phyloP scores from a whole-genome alignment of 371 early-diverging fungal genomes.

The Polyrhizophydium stewartii region DNA sequence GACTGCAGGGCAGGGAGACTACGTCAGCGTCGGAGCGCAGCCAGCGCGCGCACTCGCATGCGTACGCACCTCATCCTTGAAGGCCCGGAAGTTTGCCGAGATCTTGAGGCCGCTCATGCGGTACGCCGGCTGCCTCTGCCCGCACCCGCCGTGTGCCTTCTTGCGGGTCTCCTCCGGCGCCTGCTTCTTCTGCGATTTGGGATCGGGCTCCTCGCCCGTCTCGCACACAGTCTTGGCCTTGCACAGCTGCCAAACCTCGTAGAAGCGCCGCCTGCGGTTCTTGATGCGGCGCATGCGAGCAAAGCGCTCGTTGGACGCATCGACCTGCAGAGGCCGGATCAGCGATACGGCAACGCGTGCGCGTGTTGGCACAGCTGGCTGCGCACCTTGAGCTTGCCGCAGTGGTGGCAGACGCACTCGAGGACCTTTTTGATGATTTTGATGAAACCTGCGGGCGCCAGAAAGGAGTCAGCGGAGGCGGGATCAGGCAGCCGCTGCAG shows the following conservation, averaged over 20 bases:
- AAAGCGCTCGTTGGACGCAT: conserved; percentile 61
- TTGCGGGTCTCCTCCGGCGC: conserved; percentile 15
- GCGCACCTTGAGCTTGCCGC: conserved; percentile 93
- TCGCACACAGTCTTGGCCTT: conserved; percentile 88
- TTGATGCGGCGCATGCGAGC: conserved; percentile 62
- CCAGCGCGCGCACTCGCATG: neutral
- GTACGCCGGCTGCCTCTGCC: conserved; percentile 86
- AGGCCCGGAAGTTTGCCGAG: conserved; percentile 63
- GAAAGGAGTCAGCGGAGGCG: neutral
- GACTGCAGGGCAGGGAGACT: conserved; percentile 19
- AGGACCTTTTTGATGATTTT: conserved; percentile 92
- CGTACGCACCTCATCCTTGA: conserved; percentile 34
- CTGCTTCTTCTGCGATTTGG: conserved; percentile 7
- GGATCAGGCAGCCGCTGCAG: too few species aligned
- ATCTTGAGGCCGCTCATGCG: conserved; percentile 89
- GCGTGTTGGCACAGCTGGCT: too few species aligned
- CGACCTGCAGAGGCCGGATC: conserved; percentile 33
- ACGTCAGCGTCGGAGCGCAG: too few species aligned
- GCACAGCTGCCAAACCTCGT: conserved; percentile 91
- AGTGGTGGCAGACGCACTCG: conserved; percentile 98
- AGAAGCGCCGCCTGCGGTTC: conserved; percentile 74
- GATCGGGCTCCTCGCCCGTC: conserved; percentile 59
- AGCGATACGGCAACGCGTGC: neutral
- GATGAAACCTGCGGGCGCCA: conserved; percentile 28
- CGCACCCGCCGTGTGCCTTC: conserved; percentile 89